Evolutionary conservation across 768 basidiomycete genomes (phyloP).

Genomic region (Phylloporus arenicola): DNA sequence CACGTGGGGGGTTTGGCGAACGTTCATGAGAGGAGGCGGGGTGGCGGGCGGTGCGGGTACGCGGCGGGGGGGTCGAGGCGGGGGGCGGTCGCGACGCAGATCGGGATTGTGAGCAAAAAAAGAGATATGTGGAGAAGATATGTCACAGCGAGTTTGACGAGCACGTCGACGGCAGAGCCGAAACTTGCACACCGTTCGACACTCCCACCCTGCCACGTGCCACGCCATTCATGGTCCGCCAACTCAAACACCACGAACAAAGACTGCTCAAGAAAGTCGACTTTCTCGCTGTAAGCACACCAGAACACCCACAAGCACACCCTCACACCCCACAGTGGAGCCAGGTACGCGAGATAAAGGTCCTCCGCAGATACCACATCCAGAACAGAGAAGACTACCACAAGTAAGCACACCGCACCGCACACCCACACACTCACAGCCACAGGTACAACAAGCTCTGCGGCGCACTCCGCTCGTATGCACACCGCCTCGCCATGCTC

Average conservation of each 20-base stretch:
- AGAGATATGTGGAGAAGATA: constrained; percentile 18
- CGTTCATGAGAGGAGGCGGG: constrained; percentile 39
- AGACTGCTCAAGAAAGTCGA: constrained; percentile 95
- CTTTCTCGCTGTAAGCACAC: constrained; percentile 74
- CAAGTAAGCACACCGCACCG: constrained; percentile 44
- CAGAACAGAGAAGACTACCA: constrained; percentile 93
- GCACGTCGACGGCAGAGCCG: constrained; percentile 28
- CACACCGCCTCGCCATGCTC: constrained; percentile 82
- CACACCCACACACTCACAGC: not conserved
- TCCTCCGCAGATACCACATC: constrained; percentile 93
- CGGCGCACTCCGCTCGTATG: constrained; percentile 78
- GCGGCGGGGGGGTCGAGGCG: constrained; percentile 3
- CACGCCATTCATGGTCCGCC: constrained; percentile 62
- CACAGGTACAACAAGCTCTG: constrained; percentile 89
- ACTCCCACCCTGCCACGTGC: constrained; percentile 32
- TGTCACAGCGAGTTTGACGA: constrained; percentile 22
- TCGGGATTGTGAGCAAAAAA: constrained; percentile 7
- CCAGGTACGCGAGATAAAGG: constrained; percentile 88
- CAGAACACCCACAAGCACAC: constrained; percentile 15
- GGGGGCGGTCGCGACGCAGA: constrained; percentile 15
- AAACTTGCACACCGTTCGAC: constrained; percentile 16
- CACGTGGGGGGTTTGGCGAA: constrained; percentile 39
- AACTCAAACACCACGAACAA: constrained; percentile 95
- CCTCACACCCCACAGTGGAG: constrained; percentile 69
- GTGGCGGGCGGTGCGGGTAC: not conserved